Percentiles rank a stretch among this genome's conserved stretches.
Conservation (phyloP, 164 flowering plant species). For the Vitis rupestris region DNA sequence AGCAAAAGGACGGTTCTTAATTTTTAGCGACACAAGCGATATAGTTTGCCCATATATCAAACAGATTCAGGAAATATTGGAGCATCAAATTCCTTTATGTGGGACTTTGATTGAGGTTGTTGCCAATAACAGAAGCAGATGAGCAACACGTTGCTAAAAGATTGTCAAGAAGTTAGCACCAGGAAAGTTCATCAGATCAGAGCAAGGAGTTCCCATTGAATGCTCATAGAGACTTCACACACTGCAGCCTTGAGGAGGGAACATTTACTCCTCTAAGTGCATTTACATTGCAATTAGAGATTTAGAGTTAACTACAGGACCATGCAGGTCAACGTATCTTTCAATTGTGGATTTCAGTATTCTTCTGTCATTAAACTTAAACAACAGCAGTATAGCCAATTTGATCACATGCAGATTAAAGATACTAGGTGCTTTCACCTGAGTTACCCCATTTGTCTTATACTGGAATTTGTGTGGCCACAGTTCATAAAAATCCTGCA, state of each 20-base stretch:
- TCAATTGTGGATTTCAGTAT: neutral
- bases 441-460: slow-evolving; percentile 63
- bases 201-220: neutral
- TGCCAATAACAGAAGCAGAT: neutral
- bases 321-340: too few relatives aligned
- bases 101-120: neutral
- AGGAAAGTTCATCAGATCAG: too few relatives aligned
- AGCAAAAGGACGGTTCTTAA: neutral
- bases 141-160: neutral
- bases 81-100: neutral
- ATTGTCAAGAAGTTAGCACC: too few relatives aligned
- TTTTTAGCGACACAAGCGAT: neutral
- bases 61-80: too few relatives aligned
- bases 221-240: neutral
- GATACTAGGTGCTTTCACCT: slow-evolving; percentile 24
- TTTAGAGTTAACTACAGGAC: too few relatives aligned
- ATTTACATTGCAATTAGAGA: neutral
- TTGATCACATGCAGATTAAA: neutral
- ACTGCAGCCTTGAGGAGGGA: neutral
- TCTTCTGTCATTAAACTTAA: neutral
- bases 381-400: neutral
- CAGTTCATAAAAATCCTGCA: slow-evolving; percentile 54
- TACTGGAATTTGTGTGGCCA: slow-evolving; percentile 58
- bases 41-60: too few relatives aligned
- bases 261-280: neutral